phyloP scores from a whole-genome alignment of 73 alveolate genomes.

The Durusdinium trenchii region DNA sequence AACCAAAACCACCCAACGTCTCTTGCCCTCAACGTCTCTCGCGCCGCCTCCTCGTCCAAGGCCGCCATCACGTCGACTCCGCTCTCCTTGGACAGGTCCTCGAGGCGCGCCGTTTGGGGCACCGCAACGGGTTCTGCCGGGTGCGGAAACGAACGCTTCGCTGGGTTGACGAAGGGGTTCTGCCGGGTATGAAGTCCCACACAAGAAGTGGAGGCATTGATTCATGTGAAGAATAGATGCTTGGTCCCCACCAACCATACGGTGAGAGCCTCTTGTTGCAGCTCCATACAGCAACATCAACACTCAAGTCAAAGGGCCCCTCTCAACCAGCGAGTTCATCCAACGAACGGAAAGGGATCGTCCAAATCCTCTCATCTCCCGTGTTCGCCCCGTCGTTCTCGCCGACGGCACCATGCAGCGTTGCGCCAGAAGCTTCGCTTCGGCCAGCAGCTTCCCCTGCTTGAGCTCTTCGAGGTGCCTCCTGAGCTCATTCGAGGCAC shows the following conservation, averaged over 20 bases:
- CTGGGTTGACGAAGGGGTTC: too few species aligned
- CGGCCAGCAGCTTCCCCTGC: conserved; percentile 28
- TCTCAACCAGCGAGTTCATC: too few species aligned
- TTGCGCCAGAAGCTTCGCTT: conserved; percentile 32
- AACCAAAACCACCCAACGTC: too few species aligned
- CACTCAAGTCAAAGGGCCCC: too few species aligned
- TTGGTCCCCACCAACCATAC: background rate
- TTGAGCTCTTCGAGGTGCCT: conserved; percentile 43
- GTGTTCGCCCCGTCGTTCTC: background rate
- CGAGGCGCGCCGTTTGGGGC: background rate
- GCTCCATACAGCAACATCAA: too few species aligned
- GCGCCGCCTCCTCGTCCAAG: conserved; percentile 8
- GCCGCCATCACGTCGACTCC: background rate
- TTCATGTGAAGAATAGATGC: background rate
- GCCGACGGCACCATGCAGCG: background rate
- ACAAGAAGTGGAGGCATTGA: background rate
- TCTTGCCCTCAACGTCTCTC: too few species aligned
- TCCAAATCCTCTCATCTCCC: background rate
- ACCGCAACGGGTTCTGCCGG: too few species aligned
- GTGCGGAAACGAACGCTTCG: too few species aligned
- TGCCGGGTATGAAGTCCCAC: background rate
- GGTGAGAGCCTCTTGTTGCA: too few species aligned
- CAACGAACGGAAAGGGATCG: background rate
- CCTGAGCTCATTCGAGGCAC: too few species aligned
- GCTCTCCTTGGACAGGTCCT: conserved; percentile 20